Base-by-base conservation (phyloP, 441 rosid species). In the Geranium incanum region DNA sequence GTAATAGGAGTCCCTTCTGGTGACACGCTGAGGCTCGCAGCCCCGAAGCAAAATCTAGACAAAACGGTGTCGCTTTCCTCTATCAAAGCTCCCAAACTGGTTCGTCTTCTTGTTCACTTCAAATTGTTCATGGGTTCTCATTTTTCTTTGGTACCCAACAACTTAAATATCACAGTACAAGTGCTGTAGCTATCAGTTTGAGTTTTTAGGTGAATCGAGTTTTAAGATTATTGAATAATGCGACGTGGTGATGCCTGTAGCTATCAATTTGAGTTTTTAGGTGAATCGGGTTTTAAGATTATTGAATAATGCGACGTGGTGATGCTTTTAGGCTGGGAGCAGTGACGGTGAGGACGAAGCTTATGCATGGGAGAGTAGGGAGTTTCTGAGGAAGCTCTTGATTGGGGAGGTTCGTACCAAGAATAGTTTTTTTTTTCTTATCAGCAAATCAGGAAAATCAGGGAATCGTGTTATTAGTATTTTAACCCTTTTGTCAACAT, bases 371-470 rank as follows among this genome's bases (percentile, higher is more conserved):
- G 60, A 55, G 60, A 55, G 60, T 16, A 5, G 60, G 15, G 63
- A 57, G 63, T 57, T 57, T 5, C 63, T 57, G 8, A 57, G 63
- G 18, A 57, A 57, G 8, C 63, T 57, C 63, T 57, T 57, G 63
- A 57, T 57, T 2, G 63, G 63, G 21, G 63, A 57, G 63, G 63
- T 57, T 57, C 18, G 21, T 57, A 5, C 50, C 50, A 1, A 43
- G 50, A 1, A 43, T 0, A 6, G 50, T 43, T 43, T 43, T 43
- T 41, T 21, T 21, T 21, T 21, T 21, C 21, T 21, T 21, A 21
- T 21, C 21, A 21, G 21, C 21, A 21, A 21, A 21, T 21, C 21
- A 21, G 21, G 21, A 21, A 21, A 21, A 21, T 0, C 21, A 21
- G 21, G 21, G 21, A 21, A 28, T 28, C 1, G 33, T 28, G 33